Conservation (phyloP, 495 filamentous ascomycete species). For the Xylaria palmicola region DNA sequence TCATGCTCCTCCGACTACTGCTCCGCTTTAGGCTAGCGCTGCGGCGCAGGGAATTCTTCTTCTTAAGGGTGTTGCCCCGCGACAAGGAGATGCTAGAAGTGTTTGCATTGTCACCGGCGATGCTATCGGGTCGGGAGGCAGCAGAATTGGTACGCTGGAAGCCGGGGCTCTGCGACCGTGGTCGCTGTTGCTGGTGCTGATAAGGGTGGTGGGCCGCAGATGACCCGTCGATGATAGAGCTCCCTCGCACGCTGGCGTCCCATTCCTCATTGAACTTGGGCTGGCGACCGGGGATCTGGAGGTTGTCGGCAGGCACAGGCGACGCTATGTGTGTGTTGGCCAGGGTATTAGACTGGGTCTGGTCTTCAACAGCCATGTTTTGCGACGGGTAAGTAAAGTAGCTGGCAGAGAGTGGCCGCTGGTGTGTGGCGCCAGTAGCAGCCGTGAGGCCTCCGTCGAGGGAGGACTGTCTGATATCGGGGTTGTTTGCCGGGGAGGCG, state of each 20-base stretch:
- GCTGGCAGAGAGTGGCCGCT: conserved; percentile 20
- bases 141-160: conserved; percentile 50
- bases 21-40: conserved; percentile 74
- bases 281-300: conserved; percentile 21
- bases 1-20: conserved; percentile 70
- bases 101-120: conserved; percentile 40
- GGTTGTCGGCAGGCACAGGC: conserved; percentile 25
- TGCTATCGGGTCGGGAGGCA: conserved; percentile 47
- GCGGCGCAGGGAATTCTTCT: conserved; percentile 75
- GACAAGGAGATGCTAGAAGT: conserved; percentile 49
- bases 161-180: conserved; percentile 19
- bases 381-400: conserved; percentile 28
- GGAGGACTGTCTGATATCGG: conserved; percentile 25
- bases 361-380: conserved; percentile 29
- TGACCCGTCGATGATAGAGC: conserved; percentile 55
- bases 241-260: conserved; percentile 65
- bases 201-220: conserved; percentile 17
- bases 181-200: conserved; percentile 22
- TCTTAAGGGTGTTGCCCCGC: conserved; percentile 77
- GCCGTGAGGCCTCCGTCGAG: conserved; percentile 18
- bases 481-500: conserved; percentile 12
- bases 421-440: conserved; percentile 12
- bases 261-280: conserved; percentile 67
- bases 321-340: conserved; percentile 39
- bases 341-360: conserved; percentile 43